Evolutionary conservation across 257 asterid species (phyloP), one percentile per base, ranked within the genome.

Genomic region (Solanum tarapatanum): DNA sequence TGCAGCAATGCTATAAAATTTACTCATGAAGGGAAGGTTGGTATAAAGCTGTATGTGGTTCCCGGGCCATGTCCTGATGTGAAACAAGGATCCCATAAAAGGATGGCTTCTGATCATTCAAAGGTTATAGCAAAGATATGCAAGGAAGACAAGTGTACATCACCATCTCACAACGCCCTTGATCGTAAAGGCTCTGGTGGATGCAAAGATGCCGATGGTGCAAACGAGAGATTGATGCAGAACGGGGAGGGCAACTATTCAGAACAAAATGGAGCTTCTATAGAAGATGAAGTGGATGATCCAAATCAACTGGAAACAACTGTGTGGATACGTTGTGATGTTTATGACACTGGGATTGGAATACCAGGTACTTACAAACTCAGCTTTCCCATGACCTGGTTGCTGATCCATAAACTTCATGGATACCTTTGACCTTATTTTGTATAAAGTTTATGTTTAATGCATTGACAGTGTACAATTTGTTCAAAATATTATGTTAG

Each of bases 1-100:
- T 86, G 75, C 94, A 96, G 98, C 94, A 96, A 96, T 86, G 95
- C 99, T 43, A 89, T 96, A 91, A 96, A 96, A 91, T 96, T 96
- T 88, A 96, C 99, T 70, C 99, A 93, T 70, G 98, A 96, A 87
- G 99, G 99, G 60, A 95, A 92, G 89, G 99, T 96, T 72, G 97
- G 96, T 64, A 92, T 96, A 90, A 94, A 92, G 89, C 94, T 96
- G 37, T 95, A 92, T 58, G 95, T 95, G 87, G 94, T 95, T 28
- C 39, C 90, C 12, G 93, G 91, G 91, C 98, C 94, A 76, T 39
- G 32, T 26, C 48, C 23, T 77, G 88, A 66, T 33, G 73, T 69
- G 87, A 87, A 85, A 82, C 92, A 91, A 87, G 93, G 84, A 76
- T 35, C 87, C 73, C 86, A 70, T 43, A 87, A 86, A 88, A 86